Conservation (phyloP, 768 basidiomycete genomes). For the Suillus placidus region DNA sequence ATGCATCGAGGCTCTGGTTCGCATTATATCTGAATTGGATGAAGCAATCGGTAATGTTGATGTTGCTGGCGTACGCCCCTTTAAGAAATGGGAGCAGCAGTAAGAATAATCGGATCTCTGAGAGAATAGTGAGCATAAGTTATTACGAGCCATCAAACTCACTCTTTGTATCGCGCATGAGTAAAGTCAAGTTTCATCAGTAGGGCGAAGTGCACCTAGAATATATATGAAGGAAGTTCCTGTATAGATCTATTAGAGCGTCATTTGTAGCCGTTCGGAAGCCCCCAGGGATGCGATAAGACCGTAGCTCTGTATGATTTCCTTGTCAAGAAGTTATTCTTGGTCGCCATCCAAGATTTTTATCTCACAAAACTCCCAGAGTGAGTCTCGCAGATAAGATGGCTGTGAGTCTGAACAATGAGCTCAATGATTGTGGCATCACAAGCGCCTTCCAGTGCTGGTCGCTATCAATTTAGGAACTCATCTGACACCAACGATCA, state of each 20-base stretch:
- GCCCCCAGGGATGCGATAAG: not conserved
- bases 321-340: not conserved
- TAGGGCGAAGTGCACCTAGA: not conserved
- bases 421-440: not conserved
- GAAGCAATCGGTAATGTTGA: conserved; percentile 20
- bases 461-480: not conserved
- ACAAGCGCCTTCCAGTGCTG: not conserved
- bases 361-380: not conserved
- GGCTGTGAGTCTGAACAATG: not conserved
- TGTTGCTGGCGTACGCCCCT: not conserved
- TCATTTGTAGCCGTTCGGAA: not conserved
- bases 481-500: not conserved
- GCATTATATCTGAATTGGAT: conserved; percentile 5
- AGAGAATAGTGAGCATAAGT: not conserved
- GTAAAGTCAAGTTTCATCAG: not conserved
- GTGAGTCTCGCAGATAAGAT: not conserved
- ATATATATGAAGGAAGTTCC: not conserved
- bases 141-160: not conserved
- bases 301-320: not conserved
- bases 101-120: not conserved
- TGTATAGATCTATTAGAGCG: not conserved
- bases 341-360: not conserved
- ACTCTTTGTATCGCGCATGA: not conserved
- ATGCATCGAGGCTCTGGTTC: not conserved
- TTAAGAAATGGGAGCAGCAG: not conserved